Evolutionary conservation across 2,329 filamentous ascomycete genomes (phyloP), one percentile per base, ranked within the genome.

Genomic region (Shiraia sp.): DNA sequence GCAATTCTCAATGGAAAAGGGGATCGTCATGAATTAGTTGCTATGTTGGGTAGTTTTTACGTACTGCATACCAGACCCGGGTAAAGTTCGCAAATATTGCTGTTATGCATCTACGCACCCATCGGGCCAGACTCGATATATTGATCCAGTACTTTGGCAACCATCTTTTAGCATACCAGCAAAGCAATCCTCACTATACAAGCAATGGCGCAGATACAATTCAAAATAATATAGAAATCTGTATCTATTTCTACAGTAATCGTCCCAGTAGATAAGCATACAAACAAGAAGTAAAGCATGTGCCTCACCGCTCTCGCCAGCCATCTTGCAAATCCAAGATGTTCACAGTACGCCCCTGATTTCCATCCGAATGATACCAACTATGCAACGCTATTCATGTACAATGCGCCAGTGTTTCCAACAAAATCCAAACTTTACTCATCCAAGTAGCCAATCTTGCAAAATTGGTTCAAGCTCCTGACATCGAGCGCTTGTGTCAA

Each of bases 401-500:
- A 40, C 40, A 16, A 32, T 41, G 14, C 37, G 33, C 25, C 33
- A 22, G 19, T 22, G 19, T 22, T 8, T 22, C 19, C 19, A 22
- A 28, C 34, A 16, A 36, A 32, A 39, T 33, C 28, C 27, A 23
- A 37, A 32, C 7, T 36, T 55, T 32, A 59, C 42, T 65, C 63
- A 27, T 65, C 65, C 42, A 68, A 42, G 52, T 67, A 65, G 38
- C 68, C 66, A 64, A 65, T 61, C 40, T 62, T 58, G 49, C 68
- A 66, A 55, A 68, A 58, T 52, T 75, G 61, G 36, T 70, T 70
- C 51, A 77, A 50, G 40, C 70, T 71, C 37, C 66, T 63, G 32
- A 68, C 66, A 49, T 77, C 75, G 30, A 73, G 62, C 28, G 68
- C 66, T 9, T 68, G 65, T 42, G 70, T 71, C 51, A 75, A 63